Evolutionary conservation across 306 rosid species (phyloP).

Genomic region (Trifolium subterraneum): DNA sequence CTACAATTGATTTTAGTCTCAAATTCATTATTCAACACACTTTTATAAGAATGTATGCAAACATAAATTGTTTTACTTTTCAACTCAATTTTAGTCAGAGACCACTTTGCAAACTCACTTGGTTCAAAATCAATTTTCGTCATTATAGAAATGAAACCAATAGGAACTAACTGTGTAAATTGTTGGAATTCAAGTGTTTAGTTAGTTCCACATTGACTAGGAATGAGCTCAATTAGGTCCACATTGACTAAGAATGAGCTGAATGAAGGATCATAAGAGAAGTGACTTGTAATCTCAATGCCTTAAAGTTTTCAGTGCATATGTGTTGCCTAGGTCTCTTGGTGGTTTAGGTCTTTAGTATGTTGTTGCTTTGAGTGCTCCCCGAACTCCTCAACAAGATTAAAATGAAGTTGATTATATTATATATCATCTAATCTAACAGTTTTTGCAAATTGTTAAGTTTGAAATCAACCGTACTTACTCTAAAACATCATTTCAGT

Average conservation of each 20-base stretch:
- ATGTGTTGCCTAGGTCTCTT: background rate
- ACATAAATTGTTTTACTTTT: background rate
- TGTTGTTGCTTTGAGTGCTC: background rate
- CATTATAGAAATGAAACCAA: background rate
- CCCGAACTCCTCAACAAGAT: background rate
- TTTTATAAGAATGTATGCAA: background rate
- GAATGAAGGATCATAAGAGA: background rate
- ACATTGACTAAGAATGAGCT: background rate
- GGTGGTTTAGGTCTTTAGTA: background rate
- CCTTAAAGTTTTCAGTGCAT: background rate
- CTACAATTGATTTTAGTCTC: background rate
- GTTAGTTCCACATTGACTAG: background rate
- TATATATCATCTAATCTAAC: background rate
- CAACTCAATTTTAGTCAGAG: background rate
- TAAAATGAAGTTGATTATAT: background rate
- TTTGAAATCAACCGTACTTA: constrained; percentile 34
- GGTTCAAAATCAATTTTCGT: background rate
- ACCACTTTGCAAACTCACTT: background rate
- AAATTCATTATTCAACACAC: background rate
- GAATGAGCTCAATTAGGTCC: background rate
- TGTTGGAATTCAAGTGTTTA: background rate
- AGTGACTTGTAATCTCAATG: background rate
- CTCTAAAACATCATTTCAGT: constrained; percentile 60
- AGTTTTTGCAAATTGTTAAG: constrained; percentile 21
- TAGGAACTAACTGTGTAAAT: background rate